A percentile compares a stretch with the other conserved stretches of the same genome.
Conservation (phyloP, 148 eudicot genomes). For the Suaeda aralocaspica region DNA sequence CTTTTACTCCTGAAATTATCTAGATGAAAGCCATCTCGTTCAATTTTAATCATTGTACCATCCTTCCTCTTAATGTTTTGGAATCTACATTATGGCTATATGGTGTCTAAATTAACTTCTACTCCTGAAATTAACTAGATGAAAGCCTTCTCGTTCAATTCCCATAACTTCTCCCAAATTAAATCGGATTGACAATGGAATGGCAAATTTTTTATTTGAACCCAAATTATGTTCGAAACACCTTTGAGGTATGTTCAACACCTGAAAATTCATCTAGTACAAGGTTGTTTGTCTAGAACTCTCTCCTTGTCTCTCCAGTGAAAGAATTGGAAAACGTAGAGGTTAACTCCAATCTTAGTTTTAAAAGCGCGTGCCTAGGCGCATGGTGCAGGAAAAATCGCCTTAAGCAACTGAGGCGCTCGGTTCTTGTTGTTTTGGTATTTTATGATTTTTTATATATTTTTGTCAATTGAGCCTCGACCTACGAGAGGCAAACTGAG, state of each 20-base stretch:
- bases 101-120: background rate
- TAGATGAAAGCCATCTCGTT: background rate
- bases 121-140: background rate
- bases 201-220: background rate
- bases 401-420: too few relatives aligned
- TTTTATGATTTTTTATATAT: too few relatives aligned
- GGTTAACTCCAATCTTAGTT: too few relatives aligned
- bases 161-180: too few relatives aligned
- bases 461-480: too few relatives aligned
- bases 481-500: too few relatives aligned
- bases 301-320: background rate
- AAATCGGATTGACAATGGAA: background rate
- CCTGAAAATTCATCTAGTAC: background rate
- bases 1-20: background rate
- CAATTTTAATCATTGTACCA: background rate
- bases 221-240: background rate
- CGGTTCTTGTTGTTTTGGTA: too few relatives aligned
- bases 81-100: background rate
- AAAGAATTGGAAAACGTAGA: background rate
- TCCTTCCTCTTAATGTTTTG: too few relatives aligned
- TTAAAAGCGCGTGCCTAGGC: too few relatives aligned
- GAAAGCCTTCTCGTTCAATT: background rate
- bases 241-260: background rate
- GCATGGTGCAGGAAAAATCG: too few relatives aligned
- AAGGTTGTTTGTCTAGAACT: background rate